phyloP scores from a whole-genome alignment of 1,284 basidiomycete genomes.

The Cryptococcus floricola region DNA sequence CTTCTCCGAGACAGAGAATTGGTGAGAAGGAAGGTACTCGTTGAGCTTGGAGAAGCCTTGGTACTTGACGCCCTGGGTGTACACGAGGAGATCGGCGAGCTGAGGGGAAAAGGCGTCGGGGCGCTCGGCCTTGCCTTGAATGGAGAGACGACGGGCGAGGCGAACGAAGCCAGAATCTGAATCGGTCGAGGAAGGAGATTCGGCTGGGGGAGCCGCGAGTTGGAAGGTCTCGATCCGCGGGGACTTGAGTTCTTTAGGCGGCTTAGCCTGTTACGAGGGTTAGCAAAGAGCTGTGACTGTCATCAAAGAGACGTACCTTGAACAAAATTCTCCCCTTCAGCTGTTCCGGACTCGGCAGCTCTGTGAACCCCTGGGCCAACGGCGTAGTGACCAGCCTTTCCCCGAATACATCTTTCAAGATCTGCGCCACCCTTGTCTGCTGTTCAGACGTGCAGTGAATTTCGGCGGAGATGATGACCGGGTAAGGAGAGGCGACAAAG shows the following conservation, averaged over 20 bases:
- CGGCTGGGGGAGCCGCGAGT: constrained; percentile 11
- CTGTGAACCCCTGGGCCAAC: constrained; percentile 43
- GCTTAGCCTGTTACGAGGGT: constrained; percentile 24
- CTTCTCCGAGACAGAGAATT: constrained; percentile 90
- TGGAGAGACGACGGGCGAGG: constrained; percentile 29
- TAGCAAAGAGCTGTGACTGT: neutral
- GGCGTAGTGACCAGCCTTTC: constrained; percentile 65
- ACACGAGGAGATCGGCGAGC: constrained; percentile 76
- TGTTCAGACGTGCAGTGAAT: constrained; percentile 79
- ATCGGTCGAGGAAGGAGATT: constrained; percentile 43
- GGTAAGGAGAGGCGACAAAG: constrained; percentile 89
- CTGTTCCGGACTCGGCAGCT: constrained; percentile 81
- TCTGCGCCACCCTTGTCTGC: constrained; percentile 74
- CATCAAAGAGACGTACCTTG: constrained; percentile 58
- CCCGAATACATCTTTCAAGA: constrained; percentile 77
- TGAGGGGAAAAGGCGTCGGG: constrained; percentile 63
- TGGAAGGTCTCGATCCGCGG: constrained; percentile 5
- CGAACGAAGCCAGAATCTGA: constrained; percentile 40
- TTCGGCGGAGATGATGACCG: constrained; percentile 91
- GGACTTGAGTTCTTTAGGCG: constrained; percentile 17
- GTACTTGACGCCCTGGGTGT: constrained; percentile 94
- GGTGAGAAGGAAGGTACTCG: constrained; percentile 77
- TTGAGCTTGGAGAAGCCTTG: constrained; percentile 88
- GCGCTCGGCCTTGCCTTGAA: constrained; percentile 14
- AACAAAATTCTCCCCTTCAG: constrained; percentile 76